Evolutionary conservation across 2,329 filamentous ascomycete genomes (phyloP).

Genomic region (Rachicladosporium sp.): DNA sequence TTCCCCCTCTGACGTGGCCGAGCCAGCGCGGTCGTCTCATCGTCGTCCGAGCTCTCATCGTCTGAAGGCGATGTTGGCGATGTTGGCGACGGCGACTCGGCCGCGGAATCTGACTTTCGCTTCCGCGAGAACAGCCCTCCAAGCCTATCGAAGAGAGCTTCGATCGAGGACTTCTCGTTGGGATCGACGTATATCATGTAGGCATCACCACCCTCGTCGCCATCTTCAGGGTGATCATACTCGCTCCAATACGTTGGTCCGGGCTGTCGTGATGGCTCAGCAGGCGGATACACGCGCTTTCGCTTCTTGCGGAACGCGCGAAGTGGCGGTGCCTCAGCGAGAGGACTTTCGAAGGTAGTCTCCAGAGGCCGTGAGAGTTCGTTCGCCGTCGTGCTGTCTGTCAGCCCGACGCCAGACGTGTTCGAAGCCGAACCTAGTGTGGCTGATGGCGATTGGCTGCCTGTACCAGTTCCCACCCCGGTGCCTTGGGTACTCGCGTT

Average conservation of each 20-base stretch:
- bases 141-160: slow-evolving; percentile 46
- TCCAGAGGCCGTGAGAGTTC: slow-evolving; percentile 13
- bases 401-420: slow-evolving; percentile 25
- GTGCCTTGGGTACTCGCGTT: slow-evolving; percentile 9
- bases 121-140: slow-evolving; percentile 22
- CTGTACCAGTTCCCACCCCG: slow-evolving; percentile 10
- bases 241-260: slow-evolving; percentile 62
- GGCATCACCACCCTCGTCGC: slow-evolving; percentile 38
- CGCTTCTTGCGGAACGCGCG: slow-evolving; percentile 33
- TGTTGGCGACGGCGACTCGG: too few species aligned
- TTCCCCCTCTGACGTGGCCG: not conserved
- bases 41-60: slow-evolving; percentile 21
- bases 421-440: slow-evolving; percentile 24
- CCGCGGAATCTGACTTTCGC: slow-evolving; percentile 12
- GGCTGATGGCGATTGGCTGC: slow-evolving; percentile 10
- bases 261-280: slow-evolving; percentile 14
- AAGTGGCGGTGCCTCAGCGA: slow-evolving; percentile 27
- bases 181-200: slow-evolving; percentile 69
- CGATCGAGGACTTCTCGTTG: slow-evolving; percentile 52
- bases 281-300: slow-evolving; percentile 20
- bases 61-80: slow-evolving; percentile 9
- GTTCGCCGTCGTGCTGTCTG: slow-evolving; percentile 18
- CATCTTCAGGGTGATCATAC: slow-evolving; percentile 69
- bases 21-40: slow-evolving; percentile 11
- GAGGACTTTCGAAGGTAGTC: slow-evolving; percentile 21